Base-by-base conservation (phyloP, 306 rosid species). In the Corylus avellana region DNA sequence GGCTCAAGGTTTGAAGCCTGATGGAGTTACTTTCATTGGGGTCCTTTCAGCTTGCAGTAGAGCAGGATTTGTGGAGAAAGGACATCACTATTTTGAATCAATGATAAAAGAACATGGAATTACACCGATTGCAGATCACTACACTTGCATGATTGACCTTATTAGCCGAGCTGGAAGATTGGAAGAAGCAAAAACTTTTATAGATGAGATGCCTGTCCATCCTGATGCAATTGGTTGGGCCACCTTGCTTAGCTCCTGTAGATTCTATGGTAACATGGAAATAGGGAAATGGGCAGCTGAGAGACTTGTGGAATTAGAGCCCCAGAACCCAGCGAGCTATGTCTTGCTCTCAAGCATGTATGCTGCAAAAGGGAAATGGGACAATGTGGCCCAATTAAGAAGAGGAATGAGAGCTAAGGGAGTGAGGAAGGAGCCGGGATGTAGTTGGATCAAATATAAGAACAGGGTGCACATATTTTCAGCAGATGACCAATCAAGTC, bases 201-300 rank as follows among this genome's bases (percentile, higher is more conserved):
- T 91, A 80, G 82, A 78, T 54, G 79, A 83, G 75, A 94, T 94
- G 97, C 97, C 98, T 79, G 68, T 77, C 73, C 54, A 64, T 73
- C 97, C 97, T 75, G 98, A 91, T 84, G 92, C 92, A 74, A 86
- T 92, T 86, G 97, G 97, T 72, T 92, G 98, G 98, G 90, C 88
- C 50, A 91, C 98, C 67, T 88, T 92, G 79, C 85, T 92, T 58
- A 94, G 97, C 82, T 90, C 97, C 9, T 94, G 98, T 84, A 84
- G 97, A 81, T 88, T 87, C 80, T 68, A 85, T 76, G 80, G 82
- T 20, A 89, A 91, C 86, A 75, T 91, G 84, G 97, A 90, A 75
- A 88, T 92, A 72, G 98, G 97, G 48, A 84, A 87, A 80, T 94
- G 97, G 98, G 94, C 97, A 11, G 97, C 98, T 67, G 86, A 92